These are phyloP conservation scores for Aurifilum marmelostoma DNA, from an alignment of 2,329 filamentous ascomycete species.

Conservation along the genomic window DNA sequence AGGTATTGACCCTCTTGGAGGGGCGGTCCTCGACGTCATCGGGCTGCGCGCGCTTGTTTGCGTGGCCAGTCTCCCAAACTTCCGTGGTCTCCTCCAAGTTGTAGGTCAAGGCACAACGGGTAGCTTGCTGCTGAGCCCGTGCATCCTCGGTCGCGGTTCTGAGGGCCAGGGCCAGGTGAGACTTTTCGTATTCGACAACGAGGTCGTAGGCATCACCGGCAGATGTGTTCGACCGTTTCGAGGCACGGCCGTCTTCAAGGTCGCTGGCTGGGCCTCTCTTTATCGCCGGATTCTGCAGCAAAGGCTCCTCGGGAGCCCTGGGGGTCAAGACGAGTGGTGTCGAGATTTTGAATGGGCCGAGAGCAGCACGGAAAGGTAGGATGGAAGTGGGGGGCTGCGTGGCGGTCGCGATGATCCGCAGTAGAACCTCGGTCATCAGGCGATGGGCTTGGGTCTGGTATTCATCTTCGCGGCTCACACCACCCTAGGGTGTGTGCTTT, in stretches of 20 bases:
- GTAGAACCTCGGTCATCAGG: not conserved
- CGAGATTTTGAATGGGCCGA: not conserved
- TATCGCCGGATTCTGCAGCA: not conserved
- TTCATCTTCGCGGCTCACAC: slow-evolving; percentile 1
- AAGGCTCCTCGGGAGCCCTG: not conserved
- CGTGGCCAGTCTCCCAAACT: not conserved
- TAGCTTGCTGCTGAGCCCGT: not conserved
- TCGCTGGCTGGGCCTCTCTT: not conserved
- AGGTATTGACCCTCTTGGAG: not conserved
- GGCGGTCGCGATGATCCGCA: not conserved
- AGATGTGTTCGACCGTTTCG: not conserved
- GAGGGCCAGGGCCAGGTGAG: not conserved
- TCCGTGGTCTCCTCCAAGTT: not conserved
- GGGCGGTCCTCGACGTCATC: not conserved
- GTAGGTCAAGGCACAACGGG: not conserved
- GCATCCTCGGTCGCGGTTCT: no score
- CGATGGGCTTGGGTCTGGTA: not conserved
- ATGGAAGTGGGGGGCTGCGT: not conserved
- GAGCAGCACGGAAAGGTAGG: not conserved
- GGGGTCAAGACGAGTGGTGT: not conserved
- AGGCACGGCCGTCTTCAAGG: not conserved
- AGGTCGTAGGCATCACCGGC: not conserved
- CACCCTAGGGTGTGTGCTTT: slow-evolving; percentile 1
- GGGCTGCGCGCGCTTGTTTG: not conserved
- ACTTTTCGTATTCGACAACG: not conserved